Evolutionary conservation across 2,329 filamentous ascomycete species (phyloP).

Genomic region (Akanthomyces uredinophilus): DNA sequence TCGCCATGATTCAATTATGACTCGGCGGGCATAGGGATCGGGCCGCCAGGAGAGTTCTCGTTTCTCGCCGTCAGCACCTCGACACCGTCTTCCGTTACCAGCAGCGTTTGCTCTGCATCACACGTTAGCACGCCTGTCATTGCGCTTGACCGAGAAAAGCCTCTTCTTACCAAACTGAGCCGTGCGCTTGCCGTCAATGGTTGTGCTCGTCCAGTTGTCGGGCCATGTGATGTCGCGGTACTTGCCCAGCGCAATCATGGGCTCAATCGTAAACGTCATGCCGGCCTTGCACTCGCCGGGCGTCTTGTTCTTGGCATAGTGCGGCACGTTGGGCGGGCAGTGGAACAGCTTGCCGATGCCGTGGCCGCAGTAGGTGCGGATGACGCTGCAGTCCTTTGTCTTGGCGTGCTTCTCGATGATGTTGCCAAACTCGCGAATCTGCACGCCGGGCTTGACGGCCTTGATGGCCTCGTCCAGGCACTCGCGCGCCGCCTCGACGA

Average conservation of each 20-base stretch:
- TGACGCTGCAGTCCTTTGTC: constrained; percentile 76
- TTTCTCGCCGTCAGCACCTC: constrained; percentile 74
- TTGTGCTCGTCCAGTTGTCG: constrained; percentile 97
- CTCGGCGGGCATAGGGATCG: constrained; percentile 51
- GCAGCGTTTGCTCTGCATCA: constrained; percentile 65
- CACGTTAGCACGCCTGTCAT: constrained; percentile 20
- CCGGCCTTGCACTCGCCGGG: constrained; percentile 90
- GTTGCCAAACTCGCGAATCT: constrained; percentile 90
- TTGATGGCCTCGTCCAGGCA: constrained; percentile 88
- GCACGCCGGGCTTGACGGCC: constrained; percentile 84
- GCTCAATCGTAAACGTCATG: constrained; percentile 99
- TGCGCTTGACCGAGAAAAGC: neutral
- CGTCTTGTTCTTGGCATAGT: constrained; percentile 98
- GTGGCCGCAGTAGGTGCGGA: constrained; percentile 94
- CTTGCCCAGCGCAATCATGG: constrained; percentile 92
- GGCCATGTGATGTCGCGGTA: constrained; percentile 95
- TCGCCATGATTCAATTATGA: constrained; percentile 17
- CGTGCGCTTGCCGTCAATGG: constrained; percentile 79
- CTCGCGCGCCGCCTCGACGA: constrained; percentile 85
- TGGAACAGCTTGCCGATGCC: constrained; percentile 94
- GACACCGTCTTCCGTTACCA: constrained; percentile 77
- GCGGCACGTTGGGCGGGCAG: constrained; percentile 86
- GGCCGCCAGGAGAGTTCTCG: constrained; percentile 69
- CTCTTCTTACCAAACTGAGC: constrained; percentile 77
- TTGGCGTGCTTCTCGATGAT: constrained; percentile 95